Evolutionary conservation across 495 filamentous ascomycete species (phyloP).

Genomic region (Echria macrotheca): DNA sequence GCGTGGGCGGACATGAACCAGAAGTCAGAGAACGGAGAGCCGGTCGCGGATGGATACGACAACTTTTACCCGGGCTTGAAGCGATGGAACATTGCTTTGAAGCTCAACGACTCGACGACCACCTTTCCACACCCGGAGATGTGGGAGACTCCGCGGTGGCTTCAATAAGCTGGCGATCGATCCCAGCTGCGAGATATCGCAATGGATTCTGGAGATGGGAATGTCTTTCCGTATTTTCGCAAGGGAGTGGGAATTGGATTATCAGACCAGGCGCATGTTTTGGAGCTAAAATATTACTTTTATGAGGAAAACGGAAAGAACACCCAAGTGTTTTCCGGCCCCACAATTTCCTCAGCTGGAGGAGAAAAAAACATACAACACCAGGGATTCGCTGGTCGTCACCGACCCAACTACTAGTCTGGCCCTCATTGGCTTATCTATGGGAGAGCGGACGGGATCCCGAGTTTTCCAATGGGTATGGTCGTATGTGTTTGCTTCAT

Average conservation of each 20-base stretch:
- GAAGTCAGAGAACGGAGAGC: slow-evolving; percentile 19
- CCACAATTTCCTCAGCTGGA: no score
- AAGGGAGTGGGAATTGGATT: no score
- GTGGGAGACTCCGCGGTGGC: slow-evolving; percentile 21
- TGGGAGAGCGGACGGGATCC: slow-evolving; percentile 49
- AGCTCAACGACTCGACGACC: slow-evolving; percentile 37
- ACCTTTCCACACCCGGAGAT: slow-evolving; percentile 27
- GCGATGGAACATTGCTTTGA: slow-evolving; percentile 39
- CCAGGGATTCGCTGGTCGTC: slow-evolving; percentile 31
- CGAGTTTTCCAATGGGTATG: no score
- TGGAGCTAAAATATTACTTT: no score
- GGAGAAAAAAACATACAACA: slow-evolving; percentile 16
- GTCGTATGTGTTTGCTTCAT: no score
- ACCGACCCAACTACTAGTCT: slow-evolving; percentile 39
- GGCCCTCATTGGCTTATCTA: slow-evolving; percentile 30
- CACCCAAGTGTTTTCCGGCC: no score
- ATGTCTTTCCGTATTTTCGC: no score
- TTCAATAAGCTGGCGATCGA: neutral
- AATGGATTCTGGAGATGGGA: no score
- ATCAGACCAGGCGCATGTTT: no score
- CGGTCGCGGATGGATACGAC: slow-evolving; percentile 18
- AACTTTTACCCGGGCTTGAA: slow-evolving; percentile 44
- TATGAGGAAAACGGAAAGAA: no score
- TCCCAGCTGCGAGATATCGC: no score
- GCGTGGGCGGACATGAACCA: slow-evolving; percentile 40